phyloP scores from a whole-genome alignment of 805 yeast genomes.

The Candida odintsovae region DNA sequence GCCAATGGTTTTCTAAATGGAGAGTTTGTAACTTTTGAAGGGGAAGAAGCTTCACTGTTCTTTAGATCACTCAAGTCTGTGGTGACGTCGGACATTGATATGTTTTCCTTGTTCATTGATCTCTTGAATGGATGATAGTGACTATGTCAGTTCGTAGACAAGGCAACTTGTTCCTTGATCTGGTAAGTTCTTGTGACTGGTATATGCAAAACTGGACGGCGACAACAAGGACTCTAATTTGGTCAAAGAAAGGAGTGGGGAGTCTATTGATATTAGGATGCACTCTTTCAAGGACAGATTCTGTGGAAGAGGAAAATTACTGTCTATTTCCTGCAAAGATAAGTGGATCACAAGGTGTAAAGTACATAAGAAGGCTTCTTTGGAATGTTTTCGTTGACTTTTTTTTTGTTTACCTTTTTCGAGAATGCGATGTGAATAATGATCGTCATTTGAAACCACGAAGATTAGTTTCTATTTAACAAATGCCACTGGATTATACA shows the following conservation, averaged over 20 bases:
- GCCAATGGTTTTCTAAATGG: constrained; percentile 11
- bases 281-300: background rate
- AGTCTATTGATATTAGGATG: background rate
- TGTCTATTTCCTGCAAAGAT: background rate
- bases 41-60: background rate
- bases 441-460: no score
- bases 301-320: no score
- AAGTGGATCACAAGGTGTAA: background rate
- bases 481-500: no score
- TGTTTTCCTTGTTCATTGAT: background rate
- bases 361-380: background rate
- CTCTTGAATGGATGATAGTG: background rate
- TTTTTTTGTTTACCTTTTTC: background rate
- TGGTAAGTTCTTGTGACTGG: background rate
- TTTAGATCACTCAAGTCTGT: background rate
- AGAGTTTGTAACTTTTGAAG: background rate
- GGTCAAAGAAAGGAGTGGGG: background rate
- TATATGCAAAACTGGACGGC: background rate
- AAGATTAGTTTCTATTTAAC: no score
- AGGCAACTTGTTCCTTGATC: background rate
- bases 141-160: background rate
- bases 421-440: background rate
- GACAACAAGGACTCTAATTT: background rate
- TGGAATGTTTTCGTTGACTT: background rate
- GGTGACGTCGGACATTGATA: background rate